Evolutionary conservation across 2,329 filamentous ascomycete genomes (phyloP), one percentile per base, ranked within the genome.

Genomic region (Aspergillus uvarum): DNA sequence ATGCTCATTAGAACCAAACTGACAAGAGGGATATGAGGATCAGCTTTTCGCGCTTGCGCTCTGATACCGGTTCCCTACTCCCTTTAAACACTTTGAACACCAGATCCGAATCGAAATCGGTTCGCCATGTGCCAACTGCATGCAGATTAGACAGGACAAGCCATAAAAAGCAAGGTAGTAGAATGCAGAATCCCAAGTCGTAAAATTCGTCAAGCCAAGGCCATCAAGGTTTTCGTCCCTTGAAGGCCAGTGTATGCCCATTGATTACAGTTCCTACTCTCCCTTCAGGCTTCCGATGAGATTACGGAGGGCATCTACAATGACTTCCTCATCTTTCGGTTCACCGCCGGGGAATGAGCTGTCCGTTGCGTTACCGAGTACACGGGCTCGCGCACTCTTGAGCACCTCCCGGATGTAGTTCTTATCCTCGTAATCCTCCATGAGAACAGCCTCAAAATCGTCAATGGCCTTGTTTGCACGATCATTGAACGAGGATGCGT

Each of bases 361-460:
- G 56, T 77, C 75, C 22, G 73, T 72, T 5, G 75, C 74, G 56
- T 73, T 68, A 29, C 75, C 76, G 5, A 79, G 58, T 16, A 74
- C 76, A 16, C 76, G 74, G 51, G 76, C 75, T 8, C 77, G 75
- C 22, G 77, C 76, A 61, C 77, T 79, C 59, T 74, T 74, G 11
- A 79, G 72, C 35, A 79, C 76, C 64, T 78, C 75, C 26, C 75
- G 74, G 63, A 79, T 78, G 61, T 79, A 79, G 57, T 79, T 76
- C 67, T 77, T 77, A 61, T 79, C 77, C 58, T 79, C 76, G 56
- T 78, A 79, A 60, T 79, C 77, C 60, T 79, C 76, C 71, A 78
- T 76, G 14, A 79, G 71, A 12, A 79, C 76, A 19, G 75, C 73
- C 60, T 79, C 77, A 54, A 79, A 79, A 62, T 78, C 75, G 58